These are phyloP conservation scores for Globisporangium lucens DNA, from an alignment of 352 stramenopile genomes.

Conservation along the genomic window DNA sequence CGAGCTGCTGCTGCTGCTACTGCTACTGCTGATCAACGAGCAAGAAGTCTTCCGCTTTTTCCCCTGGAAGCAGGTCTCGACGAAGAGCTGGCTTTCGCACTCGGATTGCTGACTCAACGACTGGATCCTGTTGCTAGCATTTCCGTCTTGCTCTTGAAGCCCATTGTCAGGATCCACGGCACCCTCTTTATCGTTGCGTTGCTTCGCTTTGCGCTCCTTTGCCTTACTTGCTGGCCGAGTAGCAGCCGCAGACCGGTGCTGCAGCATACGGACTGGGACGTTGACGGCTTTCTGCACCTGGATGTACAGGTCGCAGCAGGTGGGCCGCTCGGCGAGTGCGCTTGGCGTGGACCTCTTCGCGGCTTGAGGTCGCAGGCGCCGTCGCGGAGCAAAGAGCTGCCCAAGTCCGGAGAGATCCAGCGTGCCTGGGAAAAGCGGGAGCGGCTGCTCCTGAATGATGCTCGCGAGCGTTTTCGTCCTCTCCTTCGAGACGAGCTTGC, in stretches of 20 bases:
- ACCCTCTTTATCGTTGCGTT: background rate
- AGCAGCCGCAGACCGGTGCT: slow-evolving; percentile 9
- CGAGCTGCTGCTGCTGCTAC: slow-evolving; percentile 19
- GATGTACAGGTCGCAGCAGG: slow-evolving; percentile 71
- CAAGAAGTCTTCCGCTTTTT: slow-evolving; percentile 65
- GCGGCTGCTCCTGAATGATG: slow-evolving; percentile 82
- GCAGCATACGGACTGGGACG: slow-evolving; percentile 54
- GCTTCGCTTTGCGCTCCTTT: background rate
- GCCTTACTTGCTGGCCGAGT: slow-evolving; percentile 6
- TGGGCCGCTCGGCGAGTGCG: slow-evolving; percentile 51
- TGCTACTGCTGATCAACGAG: slow-evolving; percentile 27
- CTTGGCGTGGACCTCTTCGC: slow-evolving; percentile 22
- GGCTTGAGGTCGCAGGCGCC: slow-evolving; percentile 45
- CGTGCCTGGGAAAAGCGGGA: slow-evolving; percentile 71
- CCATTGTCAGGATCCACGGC: background rate
- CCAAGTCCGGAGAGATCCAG: slow-evolving; percentile 63
- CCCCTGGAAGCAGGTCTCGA: slow-evolving; percentile 84
- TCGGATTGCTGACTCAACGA: background rate
- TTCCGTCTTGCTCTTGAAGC: slow-evolving; percentile 1
- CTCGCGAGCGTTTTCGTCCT: slow-evolving; percentile 37
- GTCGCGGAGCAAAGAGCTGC: slow-evolving; percentile 49
- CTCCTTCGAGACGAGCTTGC: slow-evolving; percentile 12
- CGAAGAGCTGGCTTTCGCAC: slow-evolving; percentile 58
- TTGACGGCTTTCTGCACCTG: slow-evolving; percentile 82
- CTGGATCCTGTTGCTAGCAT: background rate